Base-by-base conservation (phyloP, 306 rosid genomes). In the Citrullus mucosospermus region DNA sequence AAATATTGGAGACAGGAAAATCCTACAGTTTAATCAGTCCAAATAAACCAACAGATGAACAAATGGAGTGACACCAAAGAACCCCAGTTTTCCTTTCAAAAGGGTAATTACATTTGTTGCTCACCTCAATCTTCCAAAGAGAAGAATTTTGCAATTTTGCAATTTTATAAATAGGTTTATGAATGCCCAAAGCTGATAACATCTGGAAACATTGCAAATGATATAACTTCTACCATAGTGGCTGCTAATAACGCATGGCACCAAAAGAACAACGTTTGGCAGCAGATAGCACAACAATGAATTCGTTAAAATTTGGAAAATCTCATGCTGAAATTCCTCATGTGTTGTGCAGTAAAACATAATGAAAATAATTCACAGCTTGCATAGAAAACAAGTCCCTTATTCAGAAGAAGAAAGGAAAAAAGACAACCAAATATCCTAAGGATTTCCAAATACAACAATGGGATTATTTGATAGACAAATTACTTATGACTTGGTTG, bases 401-500 rank as follows among this genome's bases (percentile, higher is more conserved):
- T 74, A 74, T 74, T 74, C 44, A 48, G 77, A 72, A 25, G 77
- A 72, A 25, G 77, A 72, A 72, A 72, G 58, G 77, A 72, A 72
- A 72, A 13, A 50, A 48, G 46, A 30, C 56, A 51, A 50, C 30
- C 62, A 9, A 32, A 74, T 74, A 51, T 74, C 46, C 61, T 62
- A 51, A 8, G 39, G 44, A 51, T 72, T 25, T 72, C 43, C 43
- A 46, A 28, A 30, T 50, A 48, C 30, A 16, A 51, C 25, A 7
- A 73, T 36, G 61, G 46, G 44, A 30, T 48, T 48, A 5, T 44
- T 43, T 48, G 61, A 9, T 8, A 72, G 28, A 72, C 20, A 44
- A 69, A 69, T 69, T 50, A 57, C 36, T 77, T 32, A 88, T 53
- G 86, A 48, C 80, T 88, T 92, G 87, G 93, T 77, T 44, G 85